A percentile compares a stretch with the other conserved stretches of the same genome.
phyloP scores from a whole-genome alignment of 2,329 filamentous ascomycete genomes.

The Fusarium irregulare region DNA sequence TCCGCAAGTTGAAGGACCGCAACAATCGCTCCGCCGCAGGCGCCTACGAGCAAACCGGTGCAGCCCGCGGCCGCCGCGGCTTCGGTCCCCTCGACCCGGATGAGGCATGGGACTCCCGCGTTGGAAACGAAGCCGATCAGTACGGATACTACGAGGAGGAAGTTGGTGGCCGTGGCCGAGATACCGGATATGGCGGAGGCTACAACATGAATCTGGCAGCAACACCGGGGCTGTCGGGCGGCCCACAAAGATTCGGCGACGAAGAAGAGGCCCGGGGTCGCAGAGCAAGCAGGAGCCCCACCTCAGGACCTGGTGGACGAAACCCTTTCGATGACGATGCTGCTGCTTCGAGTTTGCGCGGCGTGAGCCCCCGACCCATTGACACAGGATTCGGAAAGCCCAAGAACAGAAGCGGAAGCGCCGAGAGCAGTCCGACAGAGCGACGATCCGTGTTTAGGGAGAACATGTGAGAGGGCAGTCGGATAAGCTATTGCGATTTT shows the following conservation, averaged over 20 bases:
- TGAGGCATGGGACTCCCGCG: slow-evolving; percentile 85
- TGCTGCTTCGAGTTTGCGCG: slow-evolving; percentile 73
- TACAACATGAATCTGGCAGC: slow-evolving; percentile 63
- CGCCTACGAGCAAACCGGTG: slow-evolving; percentile 74
- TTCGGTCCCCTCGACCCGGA: slow-evolving; percentile 81
- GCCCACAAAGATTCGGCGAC: slow-evolving; percentile 31
- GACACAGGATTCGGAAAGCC: slow-evolving; percentile 56
- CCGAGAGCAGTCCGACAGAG: slow-evolving; percentile 71
- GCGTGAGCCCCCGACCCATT: slow-evolving; percentile 82
- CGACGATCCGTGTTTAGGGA: slow-evolving; percentile 77
- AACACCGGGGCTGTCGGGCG: slow-evolving; percentile 48
- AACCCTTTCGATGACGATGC: slow-evolving; percentile 81
- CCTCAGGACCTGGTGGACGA: slow-evolving; percentile 45
- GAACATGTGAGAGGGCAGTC: slow-evolving; percentile 62
- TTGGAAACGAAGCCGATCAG: slow-evolving; percentile 76
- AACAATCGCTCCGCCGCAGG: slow-evolving; percentile 74
- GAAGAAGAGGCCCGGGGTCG: slow-evolving; percentile 55
- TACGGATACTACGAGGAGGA: slow-evolving; percentile 79
- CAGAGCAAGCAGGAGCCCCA: slow-evolving; percentile 57
- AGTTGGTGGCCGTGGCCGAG: slow-evolving; percentile 49
- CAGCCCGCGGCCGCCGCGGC: slow-evolving; percentile 61
- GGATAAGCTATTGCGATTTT: neutral
- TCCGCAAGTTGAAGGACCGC: slow-evolving; percentile 72
- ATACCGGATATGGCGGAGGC: slow-evolving; percentile 51
- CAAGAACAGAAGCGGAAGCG: slow-evolving; percentile 49